These are phyloP conservation scores for Cylindrodendrum hubeiense DNA, from an alignment of 2,329 filamentous ascomycete genomes.

Conservation along the genomic window DNA sequence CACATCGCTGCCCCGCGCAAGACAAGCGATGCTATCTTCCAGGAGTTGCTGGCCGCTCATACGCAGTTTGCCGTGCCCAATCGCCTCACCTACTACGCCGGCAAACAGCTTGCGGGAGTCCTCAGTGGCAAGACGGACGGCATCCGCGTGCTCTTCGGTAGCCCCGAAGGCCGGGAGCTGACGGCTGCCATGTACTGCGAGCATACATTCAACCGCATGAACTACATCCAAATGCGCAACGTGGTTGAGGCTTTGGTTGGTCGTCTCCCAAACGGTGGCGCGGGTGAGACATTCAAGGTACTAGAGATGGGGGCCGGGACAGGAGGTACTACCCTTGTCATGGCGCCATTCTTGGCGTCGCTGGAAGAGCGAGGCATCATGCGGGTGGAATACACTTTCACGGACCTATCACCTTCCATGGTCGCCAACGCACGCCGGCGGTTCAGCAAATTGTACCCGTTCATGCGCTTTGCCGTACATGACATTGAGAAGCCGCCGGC, in stretches of 20 bases:
- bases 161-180: not conserved
- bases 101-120: not conserved
- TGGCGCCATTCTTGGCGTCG: not conserved
- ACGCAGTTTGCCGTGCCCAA: not conserved
- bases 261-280: not conserved
- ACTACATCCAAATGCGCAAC: not conserved
- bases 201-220: not conserved
- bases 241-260: not conserved
- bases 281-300: not conserved
- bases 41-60: not conserved
- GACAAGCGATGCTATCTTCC: not conserved
- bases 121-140: constrained; percentile 7
- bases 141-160: not conserved
- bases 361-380: too few relatives aligned
- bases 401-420: constrained; percentile 9
- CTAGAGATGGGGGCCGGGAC: constrained; percentile 16
- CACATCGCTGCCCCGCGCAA: not conserved
- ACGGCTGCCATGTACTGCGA: not conserved
- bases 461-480: not conserved
- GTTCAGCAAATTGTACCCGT: constrained; percentile 8
- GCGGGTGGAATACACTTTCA: constrained; percentile 11
- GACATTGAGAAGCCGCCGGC: constrained; percentile 11
- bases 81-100: not conserved
- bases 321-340: constrained; percentile 1
- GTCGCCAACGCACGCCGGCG: not conserved